These are phyloP conservation scores for Arthrobotrys sinensis DNA, from an alignment of 2,329 filamentous ascomycete genomes.

Conservation along the genomic window DNA sequence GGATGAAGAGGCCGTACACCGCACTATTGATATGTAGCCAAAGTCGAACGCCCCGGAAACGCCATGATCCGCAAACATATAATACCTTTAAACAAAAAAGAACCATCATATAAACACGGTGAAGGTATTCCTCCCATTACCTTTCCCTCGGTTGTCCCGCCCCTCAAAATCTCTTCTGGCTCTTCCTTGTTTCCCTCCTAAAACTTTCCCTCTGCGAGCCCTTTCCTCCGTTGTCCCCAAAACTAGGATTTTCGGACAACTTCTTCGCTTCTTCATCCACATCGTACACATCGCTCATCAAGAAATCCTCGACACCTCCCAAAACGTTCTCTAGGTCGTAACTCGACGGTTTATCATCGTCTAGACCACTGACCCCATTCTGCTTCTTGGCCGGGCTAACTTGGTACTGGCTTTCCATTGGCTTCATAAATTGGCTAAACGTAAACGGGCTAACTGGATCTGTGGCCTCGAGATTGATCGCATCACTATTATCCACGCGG, in stretches of 20 bases:
- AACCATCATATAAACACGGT: neutral
- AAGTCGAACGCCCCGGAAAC: neutral
- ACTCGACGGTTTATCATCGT: constrained; percentile 36
- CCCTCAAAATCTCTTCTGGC: neutral
- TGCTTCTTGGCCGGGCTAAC: constrained; percentile 28
- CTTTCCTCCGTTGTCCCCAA: neutral
- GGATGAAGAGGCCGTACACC: neutral
- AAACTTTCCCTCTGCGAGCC: neutral
- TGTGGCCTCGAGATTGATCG: neutral
- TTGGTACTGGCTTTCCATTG: constrained; percentile 48
- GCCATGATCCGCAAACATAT: neutral
- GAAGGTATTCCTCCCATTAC: neutral
- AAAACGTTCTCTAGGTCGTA: constrained; percentile 56
- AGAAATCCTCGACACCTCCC: constrained; percentile 53
- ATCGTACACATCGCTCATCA: constrained; percentile 60
- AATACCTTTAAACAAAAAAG: neutral
- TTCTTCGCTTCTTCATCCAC: constrained; percentile 50
- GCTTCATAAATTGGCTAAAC: constrained; percentile 56
- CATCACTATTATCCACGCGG: neutral
- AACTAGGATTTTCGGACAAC: constrained; percentile 26
- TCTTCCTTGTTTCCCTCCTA: constrained; percentile 2
- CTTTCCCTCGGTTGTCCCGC: neutral
- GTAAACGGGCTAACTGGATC: constrained; percentile 52
- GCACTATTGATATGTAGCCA: neutral
- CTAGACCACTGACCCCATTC: neutral